Evolutionary conservation across 768 basidiomycete genomes (phyloP).

Genomic region (Naganishia vaughanmartiniae): DNA sequence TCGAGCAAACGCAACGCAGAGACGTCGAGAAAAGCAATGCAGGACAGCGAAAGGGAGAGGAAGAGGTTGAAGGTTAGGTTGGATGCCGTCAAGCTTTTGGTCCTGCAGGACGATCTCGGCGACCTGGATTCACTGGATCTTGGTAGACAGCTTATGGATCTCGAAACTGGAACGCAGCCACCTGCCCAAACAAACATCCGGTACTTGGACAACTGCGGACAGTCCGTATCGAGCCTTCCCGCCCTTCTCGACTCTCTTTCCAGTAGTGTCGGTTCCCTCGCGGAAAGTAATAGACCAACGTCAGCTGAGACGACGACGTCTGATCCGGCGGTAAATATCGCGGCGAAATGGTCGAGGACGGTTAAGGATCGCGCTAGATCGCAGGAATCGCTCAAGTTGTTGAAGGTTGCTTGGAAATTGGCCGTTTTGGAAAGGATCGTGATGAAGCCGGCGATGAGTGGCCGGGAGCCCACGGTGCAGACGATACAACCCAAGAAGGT

Average conservation of each 20-base stretch:
- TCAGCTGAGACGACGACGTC: not conserved
- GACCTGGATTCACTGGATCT: not conserved
- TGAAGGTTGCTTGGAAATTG: slow-evolving; percentile 18
- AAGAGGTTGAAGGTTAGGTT: slow-evolving; percentile 9
- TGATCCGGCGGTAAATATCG: not conserved
- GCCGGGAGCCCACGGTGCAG: not conserved
- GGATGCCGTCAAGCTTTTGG: slow-evolving; percentile 14
- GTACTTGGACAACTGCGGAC: not conserved
- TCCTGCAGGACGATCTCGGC: slow-evolving; percentile 13
- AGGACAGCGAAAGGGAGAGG: slow-evolving; percentile 11
- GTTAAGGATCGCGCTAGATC: slow-evolving; percentile 12
- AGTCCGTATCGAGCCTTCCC: not conserved
- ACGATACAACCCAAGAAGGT: not conserved
- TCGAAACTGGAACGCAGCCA: not conserved
- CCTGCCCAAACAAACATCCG: not conserved
- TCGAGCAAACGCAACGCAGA: not conserved
- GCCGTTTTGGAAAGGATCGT: slow-evolving; percentile 10
- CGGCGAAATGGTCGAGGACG: slow-evolving; percentile 1
- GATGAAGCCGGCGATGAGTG: not conserved
- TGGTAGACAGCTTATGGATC: not conserved
- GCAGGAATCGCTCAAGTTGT: slow-evolving; percentile 11
- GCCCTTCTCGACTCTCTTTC: not conserved
- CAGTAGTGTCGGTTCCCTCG: not conserved
- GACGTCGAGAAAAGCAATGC: not conserved
- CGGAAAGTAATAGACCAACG: not conserved